Conservation (phyloP, 805 yeast genomes). For the Lachancea dasiensis region DNA sequence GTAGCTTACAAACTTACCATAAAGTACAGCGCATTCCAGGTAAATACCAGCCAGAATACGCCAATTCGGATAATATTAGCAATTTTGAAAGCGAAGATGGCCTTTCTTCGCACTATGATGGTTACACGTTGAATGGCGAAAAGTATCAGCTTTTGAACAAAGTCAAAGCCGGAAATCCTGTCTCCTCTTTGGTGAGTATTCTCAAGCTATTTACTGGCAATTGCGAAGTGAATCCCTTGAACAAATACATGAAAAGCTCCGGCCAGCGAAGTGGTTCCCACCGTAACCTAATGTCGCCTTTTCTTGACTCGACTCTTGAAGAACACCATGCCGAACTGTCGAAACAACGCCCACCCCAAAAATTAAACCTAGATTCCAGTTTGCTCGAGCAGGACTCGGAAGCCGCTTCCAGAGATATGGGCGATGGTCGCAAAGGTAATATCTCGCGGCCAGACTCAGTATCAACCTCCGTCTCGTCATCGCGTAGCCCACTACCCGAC, state of each 20-base stretch:
- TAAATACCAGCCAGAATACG: conserved; percentile 9
- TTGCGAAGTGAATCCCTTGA: conserved; percentile 12
- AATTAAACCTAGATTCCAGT: neutral
- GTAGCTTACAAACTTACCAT: conserved; percentile 73
- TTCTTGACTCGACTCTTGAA: conserved; percentile 8
- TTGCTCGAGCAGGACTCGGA: neutral
- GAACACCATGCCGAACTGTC: conserved; percentile 2
- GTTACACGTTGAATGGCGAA: conserved; percentile 45
- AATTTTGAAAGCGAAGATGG: conserved; percentile 28
- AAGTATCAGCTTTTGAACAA: conserved; percentile 72
- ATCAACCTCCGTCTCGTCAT: neutral
- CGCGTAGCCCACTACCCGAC: conserved; percentile 23
- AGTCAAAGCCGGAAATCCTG: conserved; percentile 76
- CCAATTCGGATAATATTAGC: neutral
- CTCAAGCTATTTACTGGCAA: conserved; percentile 62
- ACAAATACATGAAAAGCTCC: neutral
- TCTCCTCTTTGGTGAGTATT: conserved; percentile 77
- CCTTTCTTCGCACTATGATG: conserved; percentile 28
- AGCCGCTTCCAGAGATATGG: neutral
- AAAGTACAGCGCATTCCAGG: conserved; percentile 35
- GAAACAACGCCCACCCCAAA: neutral
- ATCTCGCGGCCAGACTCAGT: too few species aligned
- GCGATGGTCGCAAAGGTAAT: neutral
- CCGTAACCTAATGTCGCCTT: conserved; percentile 7
- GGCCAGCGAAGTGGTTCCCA: neutral